phyloP scores from a whole-genome alignment of 2,329 filamentous ascomycete species.

The Fusarium sp. region DNA sequence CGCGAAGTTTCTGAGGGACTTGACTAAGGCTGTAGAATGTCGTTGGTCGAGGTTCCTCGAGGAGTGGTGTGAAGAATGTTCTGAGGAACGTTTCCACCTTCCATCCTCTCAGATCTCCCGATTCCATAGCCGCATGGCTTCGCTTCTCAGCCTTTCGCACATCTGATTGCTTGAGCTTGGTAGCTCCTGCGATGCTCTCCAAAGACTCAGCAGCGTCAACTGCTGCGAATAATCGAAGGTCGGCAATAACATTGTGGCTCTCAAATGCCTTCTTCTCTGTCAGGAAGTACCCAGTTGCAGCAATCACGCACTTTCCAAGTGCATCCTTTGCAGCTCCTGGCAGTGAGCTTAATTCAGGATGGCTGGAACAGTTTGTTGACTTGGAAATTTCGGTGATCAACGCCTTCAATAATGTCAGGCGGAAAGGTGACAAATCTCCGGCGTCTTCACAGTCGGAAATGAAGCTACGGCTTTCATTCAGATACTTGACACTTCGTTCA shows the following conservation, averaged over 20 bases:
- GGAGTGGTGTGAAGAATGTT: slow-evolving; percentile 50
- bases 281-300: slow-evolving; percentile 46
- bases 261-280: slow-evolving; percentile 49
- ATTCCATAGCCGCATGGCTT: slow-evolving; percentile 50
- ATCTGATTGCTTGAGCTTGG: slow-evolving; percentile 49
- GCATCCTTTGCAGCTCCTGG: slow-evolving; percentile 43
- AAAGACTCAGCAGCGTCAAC: slow-evolving; percentile 49
- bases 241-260: slow-evolving; percentile 34
- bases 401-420: slow-evolving; percentile 53
- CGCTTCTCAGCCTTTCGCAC: slow-evolving; percentile 53
- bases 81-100: slow-evolving; percentile 59
- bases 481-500: slow-evolving; percentile 57
- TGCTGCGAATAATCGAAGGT: slow-evolving; percentile 50
- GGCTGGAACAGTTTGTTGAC: slow-evolving; percentile 45
- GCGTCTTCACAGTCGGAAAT: slow-evolving; percentile 42
- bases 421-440: slow-evolving; percentile 47
- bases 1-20: slow-evolving; percentile 47
- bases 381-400: slow-evolving; percentile 47
- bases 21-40: slow-evolving; percentile 49
- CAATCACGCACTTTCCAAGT: slow-evolving; percentile 46
- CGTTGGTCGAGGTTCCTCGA: slow-evolving; percentile 51
- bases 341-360: slow-evolving; percentile 43
- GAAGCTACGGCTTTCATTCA: slow-evolving; percentile 49
- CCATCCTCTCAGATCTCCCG: slow-evolving; percentile 58
- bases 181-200: slow-evolving; percentile 36